These are phyloP conservation scores for Boletus eberwhitei DNA, from an alignment of 768 basidiomycete species.

Conservation along the genomic window DNA sequence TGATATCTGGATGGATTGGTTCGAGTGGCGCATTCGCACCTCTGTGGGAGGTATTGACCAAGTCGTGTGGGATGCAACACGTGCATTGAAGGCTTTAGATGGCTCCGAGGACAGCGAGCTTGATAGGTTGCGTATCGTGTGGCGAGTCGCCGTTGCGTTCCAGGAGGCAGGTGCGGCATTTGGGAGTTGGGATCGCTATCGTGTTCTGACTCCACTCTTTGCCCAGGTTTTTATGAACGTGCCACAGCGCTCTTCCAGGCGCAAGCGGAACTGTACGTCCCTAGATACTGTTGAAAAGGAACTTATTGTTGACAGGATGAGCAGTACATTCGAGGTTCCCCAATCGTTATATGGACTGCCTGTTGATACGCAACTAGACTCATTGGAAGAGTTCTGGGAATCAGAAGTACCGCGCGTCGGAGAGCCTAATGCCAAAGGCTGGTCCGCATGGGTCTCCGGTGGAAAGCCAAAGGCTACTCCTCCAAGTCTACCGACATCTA, in stretches of 20 bases:
- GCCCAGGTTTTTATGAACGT: constrained; percentile 66
- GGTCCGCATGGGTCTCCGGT: constrained; percentile 58
- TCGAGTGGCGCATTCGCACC: constrained; percentile 67
- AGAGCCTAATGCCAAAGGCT: constrained; percentile 63
- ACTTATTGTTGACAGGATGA: constrained; percentile 5
- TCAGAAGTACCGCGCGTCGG: constrained; percentile 75
- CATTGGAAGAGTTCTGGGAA: constrained; percentile 83
- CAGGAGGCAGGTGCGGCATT: constrained; percentile 59
- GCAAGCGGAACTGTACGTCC: constrained; percentile 73
- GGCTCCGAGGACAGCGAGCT: constrained; percentile 45
- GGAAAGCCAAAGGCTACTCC: constrained; percentile 35
- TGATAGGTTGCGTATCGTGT: constrained; percentile 58
- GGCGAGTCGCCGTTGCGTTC: constrained; percentile 63
- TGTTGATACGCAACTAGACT: constrained; percentile 48
- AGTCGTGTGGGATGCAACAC: constrained; percentile 48
- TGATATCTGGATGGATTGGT: constrained; percentile 75
- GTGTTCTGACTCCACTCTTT: constrained; percentile 1
- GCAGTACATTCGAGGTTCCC: constrained; percentile 60
- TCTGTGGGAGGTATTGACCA: constrained; percentile 47
- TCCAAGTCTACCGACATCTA: constrained; percentile 8
- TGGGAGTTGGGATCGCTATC: neutral
- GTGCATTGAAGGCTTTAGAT: constrained; percentile 44
- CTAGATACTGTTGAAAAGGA: neutral
- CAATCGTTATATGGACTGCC: constrained; percentile 40
- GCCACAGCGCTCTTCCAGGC: constrained; percentile 79